Percentiles rank a stretch among this genome's conserved stretches.
phyloP scores from a whole-genome alignment of 1,139 yeast genomes.

The Geotrichum australiense region DNA sequence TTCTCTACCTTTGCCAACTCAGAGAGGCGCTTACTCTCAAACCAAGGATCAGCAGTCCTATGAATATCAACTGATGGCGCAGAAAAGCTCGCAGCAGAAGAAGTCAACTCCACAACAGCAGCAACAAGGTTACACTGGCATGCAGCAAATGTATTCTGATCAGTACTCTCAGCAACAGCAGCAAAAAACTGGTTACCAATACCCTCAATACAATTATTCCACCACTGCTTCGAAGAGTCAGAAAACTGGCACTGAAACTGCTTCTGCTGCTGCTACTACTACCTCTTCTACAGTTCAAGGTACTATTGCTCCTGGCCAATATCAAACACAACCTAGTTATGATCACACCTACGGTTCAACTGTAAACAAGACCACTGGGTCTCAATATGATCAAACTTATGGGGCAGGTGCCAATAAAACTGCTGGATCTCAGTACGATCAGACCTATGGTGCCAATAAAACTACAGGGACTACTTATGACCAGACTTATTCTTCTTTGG shows the following conservation, averaged over 20 bases:
- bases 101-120: slow-evolving; percentile 5
- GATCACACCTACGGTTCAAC: no score
- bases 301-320: slow-evolving; percentile 4
- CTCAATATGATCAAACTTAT: no score
- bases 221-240: neutral
- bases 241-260: neutral
- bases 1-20: no score
- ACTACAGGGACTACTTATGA: no score
- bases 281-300: neutral
- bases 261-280: neutral
- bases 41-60: no score
- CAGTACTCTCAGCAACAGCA: slow-evolving; percentile 5
- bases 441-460: no score
- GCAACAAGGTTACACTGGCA: neutral
- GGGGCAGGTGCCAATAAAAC: no score
- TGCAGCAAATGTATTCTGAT: slow-evolving; percentile 2
- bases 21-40: slow-evolving; percentile 2
- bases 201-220: neutral
- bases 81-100: slow-evolving; percentile 3
- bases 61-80: neutral
- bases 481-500: no score
- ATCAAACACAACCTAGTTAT: neutral
- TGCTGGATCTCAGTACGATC: no score
- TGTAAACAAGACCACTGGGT: no score
- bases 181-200: slow-evolving; percentile 1